phyloP scores from a whole-genome alignment of 305 asterid genomes.

The Salvia sclarea region DNA sequence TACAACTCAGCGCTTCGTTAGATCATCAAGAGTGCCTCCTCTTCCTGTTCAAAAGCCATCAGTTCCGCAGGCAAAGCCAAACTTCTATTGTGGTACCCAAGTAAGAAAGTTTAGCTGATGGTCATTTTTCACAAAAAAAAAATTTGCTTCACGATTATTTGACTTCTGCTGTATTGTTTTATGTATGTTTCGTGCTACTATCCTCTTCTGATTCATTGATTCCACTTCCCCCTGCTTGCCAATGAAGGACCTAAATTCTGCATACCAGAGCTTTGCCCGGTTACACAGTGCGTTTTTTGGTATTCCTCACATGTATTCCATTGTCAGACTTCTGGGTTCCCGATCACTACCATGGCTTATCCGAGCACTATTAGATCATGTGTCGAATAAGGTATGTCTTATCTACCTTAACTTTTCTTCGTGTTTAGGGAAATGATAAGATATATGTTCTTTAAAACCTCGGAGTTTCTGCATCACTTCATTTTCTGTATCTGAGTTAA shows the following conservation, averaged over 20 bases:
- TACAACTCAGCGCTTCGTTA: conserved; percentile 96
- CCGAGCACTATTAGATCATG: conserved; percentile 86
- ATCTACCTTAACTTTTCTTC: conserved; percentile 26
- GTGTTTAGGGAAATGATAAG: background rate
- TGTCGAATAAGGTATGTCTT: conserved; percentile 82
- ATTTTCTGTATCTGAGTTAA: conserved; percentile 8
- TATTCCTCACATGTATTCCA: conserved; percentile 88
- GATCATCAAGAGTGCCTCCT: conserved; percentile 80
- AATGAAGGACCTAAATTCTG: conserved; percentile 85
- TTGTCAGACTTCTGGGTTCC: conserved; percentile 86
- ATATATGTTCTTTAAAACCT: too few species aligned
- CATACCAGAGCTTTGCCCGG: conserved; percentile 95
- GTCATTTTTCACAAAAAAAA: background rate
- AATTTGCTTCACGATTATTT: conserved; percentile 18
- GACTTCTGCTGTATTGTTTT: conserved; percentile 24
- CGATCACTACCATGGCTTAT: conserved; percentile 99
- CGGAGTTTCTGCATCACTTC: background rate
- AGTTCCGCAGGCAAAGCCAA: conserved; percentile 85
- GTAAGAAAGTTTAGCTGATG: conserved; percentile 49
- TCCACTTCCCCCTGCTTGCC: conserved; percentile 24
- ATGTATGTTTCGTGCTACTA: conserved; percentile 6
- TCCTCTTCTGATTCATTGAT: conserved; percentile 27
- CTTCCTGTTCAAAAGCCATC: conserved; percentile 92
- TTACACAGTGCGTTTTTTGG: conserved; percentile 93
- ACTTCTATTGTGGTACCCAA: conserved; percentile 91